Evolutionary conservation across 2,329 filamentous ascomycete genomes (phyloP), one percentile per base, ranked within the genome.

Genomic region (Lasiodiplodia sp.): DNA sequence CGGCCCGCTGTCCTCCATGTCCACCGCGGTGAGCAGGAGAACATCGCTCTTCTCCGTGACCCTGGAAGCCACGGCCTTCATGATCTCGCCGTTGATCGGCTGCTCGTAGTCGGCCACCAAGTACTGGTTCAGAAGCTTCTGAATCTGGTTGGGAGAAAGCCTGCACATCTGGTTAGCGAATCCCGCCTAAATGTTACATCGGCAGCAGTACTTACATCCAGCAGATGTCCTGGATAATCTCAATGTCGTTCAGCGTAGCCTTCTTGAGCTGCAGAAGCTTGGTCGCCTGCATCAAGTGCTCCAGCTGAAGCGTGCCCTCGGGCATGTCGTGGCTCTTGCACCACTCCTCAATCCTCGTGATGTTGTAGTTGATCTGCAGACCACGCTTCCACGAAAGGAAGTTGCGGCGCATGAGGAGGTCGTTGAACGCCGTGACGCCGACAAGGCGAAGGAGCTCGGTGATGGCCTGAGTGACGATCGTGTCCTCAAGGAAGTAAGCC

Each of bases 271-370:
- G 96, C 72, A 99, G 86, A 72, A 99, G 90, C 84, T 99, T 99
- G 23, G 96, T 99, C 66, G 96, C 96, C 92, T 98, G 95, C 96
- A 99, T 99, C 74, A 99, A 84, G 85, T 99, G 96, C 85, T 99
- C 96, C 68, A 99, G 87, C 83, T 98, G 95, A 66, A 99, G 87
- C 37, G 95, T 99, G 67, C 96, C 96, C 82, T 99, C 95, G 1
- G 96, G 96, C 95, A 99, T 98, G 75, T 98, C 96, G 80, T 99
- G 96, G 77, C 94, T 97, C 89, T 99, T 99, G 84, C 96, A 99
- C 96, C 96, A 99, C 82, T 99, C 96, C 81, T 99, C 96, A 71
- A 99, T 99, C 69, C 96, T 89, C 28, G 96, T 99, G 80, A 99
- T 99, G 84, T 99, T 99, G 86, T 99, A 99, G 84, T 99, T 99